Conservation (phyloP, 306 rosid species). For the Herpetospermum pedunculosum region DNA sequence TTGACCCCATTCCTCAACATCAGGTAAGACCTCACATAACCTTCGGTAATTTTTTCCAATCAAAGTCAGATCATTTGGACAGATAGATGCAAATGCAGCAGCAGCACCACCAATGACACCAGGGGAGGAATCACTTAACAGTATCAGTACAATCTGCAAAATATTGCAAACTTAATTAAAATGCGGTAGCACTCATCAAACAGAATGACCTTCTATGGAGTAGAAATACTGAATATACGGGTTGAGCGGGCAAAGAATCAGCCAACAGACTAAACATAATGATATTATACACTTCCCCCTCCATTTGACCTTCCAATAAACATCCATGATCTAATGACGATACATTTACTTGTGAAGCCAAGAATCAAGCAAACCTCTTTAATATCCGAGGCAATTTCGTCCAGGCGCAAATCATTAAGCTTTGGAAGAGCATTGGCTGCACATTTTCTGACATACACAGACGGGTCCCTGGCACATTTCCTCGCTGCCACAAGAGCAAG, state of each 20-base stretch:
- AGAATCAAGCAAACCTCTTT: slow-evolving; percentile 60
- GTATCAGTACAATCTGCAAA: slow-evolving; percentile 62
- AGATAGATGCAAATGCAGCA: slow-evolving; percentile 80
- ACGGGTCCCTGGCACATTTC: slow-evolving; percentile 89
- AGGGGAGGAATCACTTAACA: slow-evolving; percentile 75
- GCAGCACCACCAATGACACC: slow-evolving; percentile 97
- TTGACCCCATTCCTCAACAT: slow-evolving; percentile 97
- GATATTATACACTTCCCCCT: background rate
- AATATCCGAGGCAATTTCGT: slow-evolving; percentile 51
- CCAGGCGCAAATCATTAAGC: slow-evolving; percentile 81
- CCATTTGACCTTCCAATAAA: background rate
- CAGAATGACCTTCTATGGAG: background rate
- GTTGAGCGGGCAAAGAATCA: background rate
- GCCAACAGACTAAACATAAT: background rate
- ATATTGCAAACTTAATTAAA: background rate
- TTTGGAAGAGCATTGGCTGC: slow-evolving; percentile 97
- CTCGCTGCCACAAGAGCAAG: slow-evolving; percentile 82
- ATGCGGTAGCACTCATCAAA: background rate
- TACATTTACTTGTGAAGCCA: background rate
- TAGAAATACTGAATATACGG: background rate
- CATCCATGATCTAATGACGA: background rate
- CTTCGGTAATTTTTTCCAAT: slow-evolving; percentile 58
- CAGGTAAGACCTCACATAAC: slow-evolving; percentile 85
- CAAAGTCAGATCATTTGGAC: slow-evolving; percentile 71
- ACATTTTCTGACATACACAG: slow-evolving; percentile 82